Evolutionary conservation across 2,329 filamentous ascomycete genomes (phyloP), one percentile per base, ranked within the genome.

Genomic region (Lecanosticta acicola): DNA sequence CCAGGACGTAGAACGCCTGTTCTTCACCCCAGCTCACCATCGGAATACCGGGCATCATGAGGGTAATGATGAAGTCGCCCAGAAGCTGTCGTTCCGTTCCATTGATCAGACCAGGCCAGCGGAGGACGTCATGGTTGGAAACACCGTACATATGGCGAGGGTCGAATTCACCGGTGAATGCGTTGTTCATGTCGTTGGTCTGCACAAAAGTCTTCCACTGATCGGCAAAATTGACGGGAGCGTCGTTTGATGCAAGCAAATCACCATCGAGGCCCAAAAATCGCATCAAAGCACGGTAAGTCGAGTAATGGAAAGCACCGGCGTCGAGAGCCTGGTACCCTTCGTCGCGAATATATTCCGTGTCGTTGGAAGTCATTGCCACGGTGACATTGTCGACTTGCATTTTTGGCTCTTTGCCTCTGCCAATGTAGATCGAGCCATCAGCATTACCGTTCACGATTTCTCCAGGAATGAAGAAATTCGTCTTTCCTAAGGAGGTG

Each of bases 91-190:
- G 71, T 55, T 81, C 69, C 0, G 76, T 75, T 3, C 80, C 80
- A 46, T 78, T 72, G 32, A 69, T 66, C 18, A 83, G 67, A 8
- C 77, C 72, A 7, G 79, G 79, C 80, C 80, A 83, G 29, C 79
- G 71, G 55, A 83, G 79, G 5, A 83, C 78, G 58, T 84, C 80
- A 63, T 84, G 80, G 56, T 83, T 83, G 4, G 79, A 80, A 2
- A 75, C 73, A 39, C 80, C 80, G 56, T 76, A 83, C 72, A 83
- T 75, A 58, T 83, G 80, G 1, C 80, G 73, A 3, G 80, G 80
- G 54, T 84, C 80, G 50, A 81, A 80, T 43, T 75, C 62, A 24
- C 78, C 79, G 2, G 76, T 81, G 57, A 79, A 77, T 2, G 76
- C 70, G 53, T 82, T 83, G 51, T 77, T 64, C 53, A 82, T 65